Percentiles rank a stretch among this genome's conserved stretches.
Evolutionary conservation across 768 basidiomycete species (phyloP).

Genomic region (Boletus insuetus): DNA sequence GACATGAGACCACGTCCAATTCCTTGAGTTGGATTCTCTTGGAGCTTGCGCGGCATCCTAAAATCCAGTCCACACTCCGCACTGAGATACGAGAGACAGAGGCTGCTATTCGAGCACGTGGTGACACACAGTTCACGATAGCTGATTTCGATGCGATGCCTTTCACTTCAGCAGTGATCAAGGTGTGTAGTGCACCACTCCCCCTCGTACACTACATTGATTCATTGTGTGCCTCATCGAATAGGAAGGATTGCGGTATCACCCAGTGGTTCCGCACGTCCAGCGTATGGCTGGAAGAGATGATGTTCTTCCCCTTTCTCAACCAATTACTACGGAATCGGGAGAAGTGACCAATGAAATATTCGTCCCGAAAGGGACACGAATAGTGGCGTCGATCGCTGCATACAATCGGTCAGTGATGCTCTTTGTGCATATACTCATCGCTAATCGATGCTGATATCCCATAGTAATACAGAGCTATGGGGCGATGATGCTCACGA

Average conservation of each 20-base stretch:
- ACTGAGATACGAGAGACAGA: conserved; percentile 17
- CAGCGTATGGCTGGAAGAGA: conserved; percentile 50
- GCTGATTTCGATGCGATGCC: conserved; percentile 53
- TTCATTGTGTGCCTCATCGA: not conserved
- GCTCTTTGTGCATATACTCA: too few species aligned
- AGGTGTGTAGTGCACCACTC: conserved; percentile 19
- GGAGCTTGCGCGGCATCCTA: conserved; percentile 56
- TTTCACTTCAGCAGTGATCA: conserved; percentile 40
- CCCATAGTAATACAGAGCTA: conserved; percentile 24
- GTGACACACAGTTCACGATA: conserved; percentile 10
- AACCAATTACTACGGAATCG: conserved; percentile 44
- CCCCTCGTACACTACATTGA: conserved; percentile 15
- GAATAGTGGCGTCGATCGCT: conserved; percentile 50
- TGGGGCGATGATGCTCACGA: conserved; percentile 33
- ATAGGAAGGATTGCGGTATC: conserved; percentile 47
- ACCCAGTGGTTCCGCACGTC: conserved; percentile 52
- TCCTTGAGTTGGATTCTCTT: conserved; percentile 60
- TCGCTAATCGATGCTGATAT: not conserved
- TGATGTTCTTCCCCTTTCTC: conserved; percentile 57
- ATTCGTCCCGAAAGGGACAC: conserved; percentile 49
- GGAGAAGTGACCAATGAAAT: conserved; percentile 44
- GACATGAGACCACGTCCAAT: conserved; percentile 62
- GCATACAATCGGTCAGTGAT: conserved; percentile 51
- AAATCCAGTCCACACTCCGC: conserved; percentile 60
- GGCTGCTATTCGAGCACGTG: conserved; percentile 8